phyloP scores from a whole-genome alignment of 495 filamentous ascomycete genomes.

The Xylaria flabelliformis region DNA sequence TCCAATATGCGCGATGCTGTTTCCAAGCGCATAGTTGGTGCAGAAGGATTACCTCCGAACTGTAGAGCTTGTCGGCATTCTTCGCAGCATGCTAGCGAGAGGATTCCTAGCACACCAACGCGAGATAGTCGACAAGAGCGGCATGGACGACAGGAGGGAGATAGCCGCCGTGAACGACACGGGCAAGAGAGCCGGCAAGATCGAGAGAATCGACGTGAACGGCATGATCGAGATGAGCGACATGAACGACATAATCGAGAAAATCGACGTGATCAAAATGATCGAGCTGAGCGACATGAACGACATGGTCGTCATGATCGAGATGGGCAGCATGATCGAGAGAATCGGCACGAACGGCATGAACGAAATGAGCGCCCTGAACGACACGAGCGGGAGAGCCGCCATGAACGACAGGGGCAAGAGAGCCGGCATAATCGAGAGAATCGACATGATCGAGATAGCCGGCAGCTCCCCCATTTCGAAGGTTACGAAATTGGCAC shows the following conservation, averaged over 20 bases:
- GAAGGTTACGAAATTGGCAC: no score
- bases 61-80: background rate
- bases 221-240: background rate
- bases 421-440: background rate
- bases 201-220: background rate
- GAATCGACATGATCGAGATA: background rate
- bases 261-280: no score
- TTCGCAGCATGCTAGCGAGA: background rate
- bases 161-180: background rate
- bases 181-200: background rate
- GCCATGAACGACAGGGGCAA: background rate
- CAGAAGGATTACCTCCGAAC: background rate
- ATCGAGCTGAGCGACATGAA: no score
- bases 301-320: no score
- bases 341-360: no score
- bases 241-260: background rate
- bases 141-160: background rate
- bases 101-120: background rate
- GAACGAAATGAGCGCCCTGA: background rate
- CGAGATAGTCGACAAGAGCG: background rate
- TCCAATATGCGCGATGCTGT: background rate
- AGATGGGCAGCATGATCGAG: background rate
- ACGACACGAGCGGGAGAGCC: background rate
- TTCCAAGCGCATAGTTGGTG: background rate
- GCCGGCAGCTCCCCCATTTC: background rate